phyloP scores from a whole-genome alignment of 2,329 filamentous ascomycete species.

The Fusarium sororula region DNA sequence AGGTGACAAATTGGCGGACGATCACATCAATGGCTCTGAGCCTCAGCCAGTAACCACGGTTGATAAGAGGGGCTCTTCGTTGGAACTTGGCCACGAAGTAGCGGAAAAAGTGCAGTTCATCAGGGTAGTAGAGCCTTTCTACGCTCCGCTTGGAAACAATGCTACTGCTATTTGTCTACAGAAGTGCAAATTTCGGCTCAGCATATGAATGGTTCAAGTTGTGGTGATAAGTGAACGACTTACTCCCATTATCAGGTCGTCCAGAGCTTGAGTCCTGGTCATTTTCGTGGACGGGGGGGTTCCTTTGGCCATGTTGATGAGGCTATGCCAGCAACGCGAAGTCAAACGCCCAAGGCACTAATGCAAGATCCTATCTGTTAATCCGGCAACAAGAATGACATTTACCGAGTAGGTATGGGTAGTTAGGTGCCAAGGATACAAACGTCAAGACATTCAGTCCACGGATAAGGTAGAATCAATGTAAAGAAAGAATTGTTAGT shows the following conservation, averaged over 20 bases:
- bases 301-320: constrained; percentile 26
- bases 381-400: background rate
- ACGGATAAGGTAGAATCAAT: background rate
- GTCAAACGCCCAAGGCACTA: too few species aligned
- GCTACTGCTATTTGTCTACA: constrained; percentile 85
- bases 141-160: constrained; percentile 94
- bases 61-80: constrained; percentile 86
- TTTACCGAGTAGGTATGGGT: background rate
- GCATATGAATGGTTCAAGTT: background rate
- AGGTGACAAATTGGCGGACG: constrained; percentile 76
- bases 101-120: constrained; percentile 84
- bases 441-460: background rate
- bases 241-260: constrained; percentile 67
- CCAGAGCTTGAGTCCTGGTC: constrained; percentile 46
- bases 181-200: background rate
- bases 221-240: constrained; percentile 40
- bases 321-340: background rate
- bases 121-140: constrained; percentile 83
- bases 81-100: constrained; percentile 88
- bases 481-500: constrained; percentile 28
- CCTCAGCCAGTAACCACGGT: constrained; percentile 87
- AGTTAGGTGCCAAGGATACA: background rate
- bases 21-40: constrained; percentile 83
- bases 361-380: background rate
- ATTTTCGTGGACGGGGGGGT: constrained; percentile 12